phyloP scores from a whole-genome alignment of 2,329 filamentous ascomycete species.

The Ophiostoma novo-ulmi region DNA sequence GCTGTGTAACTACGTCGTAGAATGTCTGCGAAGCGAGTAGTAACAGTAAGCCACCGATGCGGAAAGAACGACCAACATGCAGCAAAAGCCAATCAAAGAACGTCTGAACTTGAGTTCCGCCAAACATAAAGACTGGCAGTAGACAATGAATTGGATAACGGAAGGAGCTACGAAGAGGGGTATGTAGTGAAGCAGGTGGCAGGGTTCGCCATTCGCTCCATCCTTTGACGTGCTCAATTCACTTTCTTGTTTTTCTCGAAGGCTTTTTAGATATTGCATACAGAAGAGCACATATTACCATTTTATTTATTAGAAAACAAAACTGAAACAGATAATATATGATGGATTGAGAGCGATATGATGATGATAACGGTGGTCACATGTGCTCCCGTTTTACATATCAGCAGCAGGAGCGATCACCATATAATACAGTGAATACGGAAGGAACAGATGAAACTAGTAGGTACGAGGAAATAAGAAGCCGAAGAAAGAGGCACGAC shows the following conservation, averaged over 20 bases:
- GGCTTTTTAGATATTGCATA: not conserved
- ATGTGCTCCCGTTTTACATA: not conserved
- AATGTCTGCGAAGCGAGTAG: not conserved
- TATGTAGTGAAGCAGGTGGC: not conserved
- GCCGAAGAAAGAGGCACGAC: conserved; percentile 10
- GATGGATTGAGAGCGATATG: not conserved
- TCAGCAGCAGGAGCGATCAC: not conserved
- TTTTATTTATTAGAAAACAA: not conserved
- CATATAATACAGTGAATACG: not conserved
- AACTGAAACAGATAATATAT: not conserved
- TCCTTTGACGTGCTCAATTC: conserved; percentile 1
- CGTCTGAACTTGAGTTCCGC: not conserved
- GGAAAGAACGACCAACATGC: not conserved
- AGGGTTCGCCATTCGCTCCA: not conserved
- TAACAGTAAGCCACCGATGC: not conserved
- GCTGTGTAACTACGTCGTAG: conserved; percentile 3
- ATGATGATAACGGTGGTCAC: not conserved
- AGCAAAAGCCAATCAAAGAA: not conserved
- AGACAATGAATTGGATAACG: not conserved
- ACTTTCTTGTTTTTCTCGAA: not conserved
- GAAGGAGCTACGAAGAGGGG: conserved; percentile 5
- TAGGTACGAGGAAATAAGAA: not conserved
- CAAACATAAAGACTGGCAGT: not conserved
- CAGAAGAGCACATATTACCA: not conserved
- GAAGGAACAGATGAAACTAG: not conserved